phyloP scores from a whole-genome alignment of 1,284 basidiomycete species.

The Sanguinoderma infundibulare region DNA sequence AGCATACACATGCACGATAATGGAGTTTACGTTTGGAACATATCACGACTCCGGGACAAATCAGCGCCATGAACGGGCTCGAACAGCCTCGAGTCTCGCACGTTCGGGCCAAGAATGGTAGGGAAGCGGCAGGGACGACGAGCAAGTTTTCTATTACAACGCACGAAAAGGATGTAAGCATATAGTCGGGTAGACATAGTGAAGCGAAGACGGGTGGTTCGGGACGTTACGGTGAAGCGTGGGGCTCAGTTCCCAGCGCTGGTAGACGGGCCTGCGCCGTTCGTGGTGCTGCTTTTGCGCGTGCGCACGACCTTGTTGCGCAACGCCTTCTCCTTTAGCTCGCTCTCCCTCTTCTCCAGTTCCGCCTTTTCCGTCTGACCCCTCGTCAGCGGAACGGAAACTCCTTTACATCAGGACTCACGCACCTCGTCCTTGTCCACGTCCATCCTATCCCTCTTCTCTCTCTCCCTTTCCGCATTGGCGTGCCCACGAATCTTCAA shows the following conservation, averaged over 20 bases:
- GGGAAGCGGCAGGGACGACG: not conserved
- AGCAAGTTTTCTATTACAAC: conserved; percentile 10
- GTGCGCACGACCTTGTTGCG: conserved; percentile 80
- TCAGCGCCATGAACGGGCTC: not conserved
- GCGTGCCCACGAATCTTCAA: conserved; percentile 79
- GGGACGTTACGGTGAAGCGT: conserved; percentile 5
- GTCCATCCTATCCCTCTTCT: conserved; percentile 36
- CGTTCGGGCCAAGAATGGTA: not conserved
- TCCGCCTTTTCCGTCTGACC: conserved; percentile 25
- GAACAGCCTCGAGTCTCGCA: conserved; percentile 2
- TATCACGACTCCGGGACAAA: not conserved
- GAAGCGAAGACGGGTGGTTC: not conserved
- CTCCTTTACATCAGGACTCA: not conserved
- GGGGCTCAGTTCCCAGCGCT: not conserved
- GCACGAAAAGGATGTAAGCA: conserved; percentile 4
- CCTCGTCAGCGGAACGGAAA: not conserved
- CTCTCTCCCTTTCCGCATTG: conserved; percentile 53
- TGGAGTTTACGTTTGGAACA: conserved; percentile 18
- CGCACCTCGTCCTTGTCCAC: not conserved
- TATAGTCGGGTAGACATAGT: not conserved
- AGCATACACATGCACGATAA: conserved; percentile 18
- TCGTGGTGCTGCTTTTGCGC: conserved; percentile 47
- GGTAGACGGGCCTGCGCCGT: not conserved
- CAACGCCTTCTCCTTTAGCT: conserved; percentile 77
- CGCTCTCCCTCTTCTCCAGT: conserved; percentile 68